These are phyloP conservation scores for Neofusicoccum parvum DNA, from an alignment of 2,329 filamentous ascomycete genomes.

Conservation along the genomic window DNA sequence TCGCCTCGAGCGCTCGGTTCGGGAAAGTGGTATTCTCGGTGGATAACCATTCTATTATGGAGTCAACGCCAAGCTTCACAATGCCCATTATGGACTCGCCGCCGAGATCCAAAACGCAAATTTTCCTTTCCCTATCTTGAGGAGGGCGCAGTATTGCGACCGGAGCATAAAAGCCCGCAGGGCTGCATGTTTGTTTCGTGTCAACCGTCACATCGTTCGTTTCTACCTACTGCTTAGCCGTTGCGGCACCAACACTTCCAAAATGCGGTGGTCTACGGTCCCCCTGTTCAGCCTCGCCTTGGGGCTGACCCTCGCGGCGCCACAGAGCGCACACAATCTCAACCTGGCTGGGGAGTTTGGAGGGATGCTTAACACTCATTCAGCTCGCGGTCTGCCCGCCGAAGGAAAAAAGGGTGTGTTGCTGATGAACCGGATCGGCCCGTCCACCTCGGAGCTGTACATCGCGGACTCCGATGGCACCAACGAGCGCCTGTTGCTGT, in stretches of 20 bases:
- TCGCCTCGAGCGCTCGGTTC: no score
- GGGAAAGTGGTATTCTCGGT: no score
- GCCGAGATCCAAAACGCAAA: not conserved
- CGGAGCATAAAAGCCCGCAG: not conserved
- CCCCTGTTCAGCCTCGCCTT: slow-evolving; percentile 1
- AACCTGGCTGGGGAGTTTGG: not conserved
- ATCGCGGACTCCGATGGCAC: slow-evolving; percentile 45
- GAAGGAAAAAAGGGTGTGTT: slow-evolving; percentile 26
- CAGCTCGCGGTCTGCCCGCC: slow-evolving; percentile 22
- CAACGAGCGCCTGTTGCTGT: slow-evolving; percentile 39
- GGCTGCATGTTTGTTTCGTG: not conserved
- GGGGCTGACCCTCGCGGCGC: not conserved
- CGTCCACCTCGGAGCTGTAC: slow-evolving; percentile 30
- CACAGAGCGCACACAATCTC: not conserved
- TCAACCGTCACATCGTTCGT: not conserved
- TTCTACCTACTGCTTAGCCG: not conserved
- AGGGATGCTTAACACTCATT: slow-evolving; percentile 11
- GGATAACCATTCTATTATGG: no score
- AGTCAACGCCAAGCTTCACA: no score
- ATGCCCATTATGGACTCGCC: not conserved
- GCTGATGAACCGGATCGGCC: slow-evolving; percentile 43
- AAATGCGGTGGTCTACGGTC: not conserved
- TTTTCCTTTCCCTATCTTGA: not conserved
- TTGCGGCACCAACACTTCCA: not conserved
- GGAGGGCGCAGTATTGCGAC: not conserved